Conservation (phyloP, 306 rosid genomes). For the Trifolium subterraneum region DNA sequence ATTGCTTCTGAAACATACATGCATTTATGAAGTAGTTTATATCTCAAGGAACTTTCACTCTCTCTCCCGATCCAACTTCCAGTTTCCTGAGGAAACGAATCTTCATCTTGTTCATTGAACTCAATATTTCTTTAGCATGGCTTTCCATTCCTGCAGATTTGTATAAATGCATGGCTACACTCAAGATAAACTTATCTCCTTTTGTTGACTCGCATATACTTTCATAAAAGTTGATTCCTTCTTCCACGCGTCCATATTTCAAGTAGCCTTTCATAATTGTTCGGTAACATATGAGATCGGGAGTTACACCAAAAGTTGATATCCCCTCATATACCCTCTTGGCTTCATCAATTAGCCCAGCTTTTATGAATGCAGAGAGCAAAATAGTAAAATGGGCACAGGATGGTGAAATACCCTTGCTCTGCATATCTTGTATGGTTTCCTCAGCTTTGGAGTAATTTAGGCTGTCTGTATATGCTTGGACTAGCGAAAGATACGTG, state of each 20-base stretch:
- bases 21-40: slow-evolving; percentile 8
- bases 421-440: slow-evolving; percentile 63
- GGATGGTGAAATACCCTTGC: slow-evolving; percentile 63
- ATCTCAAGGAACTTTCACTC: slow-evolving; percentile 44
- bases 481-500: slow-evolving; percentile 76
- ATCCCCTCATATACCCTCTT: slow-evolving; percentile 65
- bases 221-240: slow-evolving; percentile 73
- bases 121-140: slow-evolving; percentile 63
- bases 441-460: slow-evolving; percentile 74
- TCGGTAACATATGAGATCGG: slow-evolving; percentile 67
- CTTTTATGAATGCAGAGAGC: slow-evolving; percentile 65
- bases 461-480: slow-evolving; percentile 65
- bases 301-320: slow-evolving; percentile 60
- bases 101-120: slow-evolving; percentile 57
- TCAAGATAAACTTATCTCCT: slow-evolving; percentile 72
- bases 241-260: slow-evolving; percentile 62
- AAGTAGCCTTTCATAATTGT: slow-evolving; percentile 76
- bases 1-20: background rate
- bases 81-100: slow-evolving; percentile 67
- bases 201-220: slow-evolving; percentile 49
- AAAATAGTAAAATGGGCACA: slow-evolving; percentile 76
- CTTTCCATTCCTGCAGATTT: slow-evolving; percentile 57
- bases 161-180: slow-evolving; percentile 81
- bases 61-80: slow-evolving; percentile 59
- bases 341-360: slow-evolving; percentile 70